A percentile compares a stretch with the other conserved stretches of the same genome.
phyloP scores from a whole-genome alignment of 345 rosid species.

The Rhizophora apiculata region DNA sequence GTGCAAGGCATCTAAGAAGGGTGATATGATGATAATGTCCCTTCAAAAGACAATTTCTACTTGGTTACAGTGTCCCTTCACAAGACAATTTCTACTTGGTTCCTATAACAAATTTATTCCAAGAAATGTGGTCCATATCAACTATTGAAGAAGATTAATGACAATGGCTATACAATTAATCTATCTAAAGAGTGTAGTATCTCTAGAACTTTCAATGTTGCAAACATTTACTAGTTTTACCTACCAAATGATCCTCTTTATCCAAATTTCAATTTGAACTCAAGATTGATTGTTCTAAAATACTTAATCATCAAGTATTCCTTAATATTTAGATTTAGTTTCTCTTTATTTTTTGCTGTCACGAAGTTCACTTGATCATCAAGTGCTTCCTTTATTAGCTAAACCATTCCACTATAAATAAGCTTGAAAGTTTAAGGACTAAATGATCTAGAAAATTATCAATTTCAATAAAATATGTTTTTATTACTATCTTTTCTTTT shows the following conservation, averaged over 20 bases:
- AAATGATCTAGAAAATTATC: no score
- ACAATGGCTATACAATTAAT: not conserved
- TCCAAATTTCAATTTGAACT: no score
- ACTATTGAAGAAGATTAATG: not conserved
- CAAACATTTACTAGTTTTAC: not conserved
- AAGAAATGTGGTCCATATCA: not conserved
- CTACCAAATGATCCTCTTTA: not conserved
- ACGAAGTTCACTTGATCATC: no score
- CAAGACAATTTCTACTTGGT: not conserved
- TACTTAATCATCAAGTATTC: no score
- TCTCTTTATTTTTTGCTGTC: no score
- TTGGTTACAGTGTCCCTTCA: not conserved
- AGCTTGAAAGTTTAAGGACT: no score
- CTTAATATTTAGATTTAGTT: no score
- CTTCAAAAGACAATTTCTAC: not conserved
- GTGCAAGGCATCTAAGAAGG: not conserved
- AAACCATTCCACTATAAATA: no score
- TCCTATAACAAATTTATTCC: not conserved
- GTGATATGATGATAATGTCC: constrained; percentile 1
- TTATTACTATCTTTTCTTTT: no score
- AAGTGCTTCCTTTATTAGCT: no score
- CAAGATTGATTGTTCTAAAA: no score
- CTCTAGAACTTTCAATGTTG: not conserved
- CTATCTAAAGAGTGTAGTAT: not conserved
- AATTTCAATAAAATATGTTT: no score